Conservation (phyloP, 2,329 filamentous ascomycete species). For the Nectriaceae sp. region DNA sequence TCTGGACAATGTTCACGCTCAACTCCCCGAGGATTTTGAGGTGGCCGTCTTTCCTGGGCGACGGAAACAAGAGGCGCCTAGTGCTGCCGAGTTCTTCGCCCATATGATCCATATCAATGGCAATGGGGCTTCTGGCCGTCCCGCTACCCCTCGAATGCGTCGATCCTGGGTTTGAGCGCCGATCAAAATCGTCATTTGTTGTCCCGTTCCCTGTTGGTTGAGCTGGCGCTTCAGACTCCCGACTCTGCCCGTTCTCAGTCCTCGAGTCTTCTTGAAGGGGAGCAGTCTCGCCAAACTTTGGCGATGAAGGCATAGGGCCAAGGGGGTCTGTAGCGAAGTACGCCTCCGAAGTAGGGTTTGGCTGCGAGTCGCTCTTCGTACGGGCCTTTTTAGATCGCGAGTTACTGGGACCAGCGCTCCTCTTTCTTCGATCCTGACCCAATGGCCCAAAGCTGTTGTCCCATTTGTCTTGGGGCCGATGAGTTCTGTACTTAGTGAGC, state of each 20-base stretch:
- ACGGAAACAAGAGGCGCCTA: conserved; percentile 74
- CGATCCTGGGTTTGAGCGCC: conserved; percentile 40
- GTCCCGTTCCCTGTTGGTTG: conserved; percentile 5
- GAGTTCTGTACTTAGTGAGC: conserved; percentile 84
- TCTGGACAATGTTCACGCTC: conserved; percentile 53
- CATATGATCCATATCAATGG: conserved; percentile 46
- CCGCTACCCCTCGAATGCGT: conserved; percentile 58
- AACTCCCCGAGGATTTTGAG: conserved; percentile 63
- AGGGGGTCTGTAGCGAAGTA: conserved; percentile 55
- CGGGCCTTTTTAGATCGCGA: conserved; percentile 50
- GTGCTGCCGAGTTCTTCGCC: conserved; percentile 54
- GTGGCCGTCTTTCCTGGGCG: conserved; percentile 66
- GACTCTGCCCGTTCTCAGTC: not conserved
- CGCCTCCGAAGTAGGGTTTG: conserved; percentile 54
- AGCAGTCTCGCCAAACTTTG: conserved; percentile 24
- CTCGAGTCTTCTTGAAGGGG: conserved; percentile 17
- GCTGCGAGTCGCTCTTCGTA: conserved; percentile 48
- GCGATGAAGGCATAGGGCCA: conserved; percentile 42
- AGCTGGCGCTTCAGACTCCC: conserved; percentile 9
- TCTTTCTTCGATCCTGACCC: conserved; percentile 53
- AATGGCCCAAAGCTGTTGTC: conserved; percentile 61
- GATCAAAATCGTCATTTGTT: conserved; percentile 14
- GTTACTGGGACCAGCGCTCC: conserved; percentile 42
- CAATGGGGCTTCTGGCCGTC: conserved; percentile 59
- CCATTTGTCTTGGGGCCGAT: conserved; percentile 85